Evolutionary conservation across 2,329 filamentous ascomycete genomes (phyloP).

Genomic region (Escovopsis sp.): DNA sequence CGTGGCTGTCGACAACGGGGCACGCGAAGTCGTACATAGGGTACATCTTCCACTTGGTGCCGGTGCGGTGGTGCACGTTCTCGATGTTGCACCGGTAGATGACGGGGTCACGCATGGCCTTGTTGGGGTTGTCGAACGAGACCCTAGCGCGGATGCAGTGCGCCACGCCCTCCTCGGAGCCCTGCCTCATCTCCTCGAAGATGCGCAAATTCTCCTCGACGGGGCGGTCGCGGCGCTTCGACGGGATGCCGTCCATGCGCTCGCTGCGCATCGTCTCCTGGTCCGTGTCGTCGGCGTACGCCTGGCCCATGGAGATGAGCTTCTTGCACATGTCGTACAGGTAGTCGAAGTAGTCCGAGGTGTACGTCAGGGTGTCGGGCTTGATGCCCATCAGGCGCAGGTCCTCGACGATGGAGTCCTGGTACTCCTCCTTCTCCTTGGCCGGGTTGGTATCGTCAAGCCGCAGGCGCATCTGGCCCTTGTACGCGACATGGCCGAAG

Average conservation of each 20-base stretch:
- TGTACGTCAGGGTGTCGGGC: conserved; percentile 75
- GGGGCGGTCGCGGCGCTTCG: conserved; percentile 61
- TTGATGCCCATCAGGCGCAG: conserved; percentile 82
- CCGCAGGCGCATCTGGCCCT: conserved; percentile 77
- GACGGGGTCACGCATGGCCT: conserved; percentile 89
- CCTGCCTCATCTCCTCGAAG: conserved; percentile 89
- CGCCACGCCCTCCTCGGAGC: conserved; percentile 59
- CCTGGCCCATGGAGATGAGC: conserved; percentile 74
- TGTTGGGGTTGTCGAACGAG: conserved; percentile 82
- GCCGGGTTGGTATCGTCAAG: conserved; percentile 97
- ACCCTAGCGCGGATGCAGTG: conserved; percentile 96
- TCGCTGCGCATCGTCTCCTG: conserved; percentile 78
- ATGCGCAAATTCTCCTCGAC: conserved; percentile 74
- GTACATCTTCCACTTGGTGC: conserved; percentile 69
- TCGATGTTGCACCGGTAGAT: conserved; percentile 81
- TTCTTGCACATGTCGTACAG: conserved; percentile 74
- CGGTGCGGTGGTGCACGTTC: conserved; percentile 60
- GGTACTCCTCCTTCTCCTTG: conserved; percentile 94
- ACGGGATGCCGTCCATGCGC: conserved; percentile 71
- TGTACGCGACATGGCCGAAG: conserved; percentile 87
- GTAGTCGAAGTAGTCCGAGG: conserved; percentile 89
- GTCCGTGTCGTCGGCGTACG: conserved; percentile 89
- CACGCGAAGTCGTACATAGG: conserved; percentile 80
- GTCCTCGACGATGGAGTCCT: conserved; percentile 88
- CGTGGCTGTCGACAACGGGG: conserved; percentile 64